Evolutionary conservation across 148 eudicot species (phyloP).

Genomic region (Rhododendron williamsianum): DNA sequence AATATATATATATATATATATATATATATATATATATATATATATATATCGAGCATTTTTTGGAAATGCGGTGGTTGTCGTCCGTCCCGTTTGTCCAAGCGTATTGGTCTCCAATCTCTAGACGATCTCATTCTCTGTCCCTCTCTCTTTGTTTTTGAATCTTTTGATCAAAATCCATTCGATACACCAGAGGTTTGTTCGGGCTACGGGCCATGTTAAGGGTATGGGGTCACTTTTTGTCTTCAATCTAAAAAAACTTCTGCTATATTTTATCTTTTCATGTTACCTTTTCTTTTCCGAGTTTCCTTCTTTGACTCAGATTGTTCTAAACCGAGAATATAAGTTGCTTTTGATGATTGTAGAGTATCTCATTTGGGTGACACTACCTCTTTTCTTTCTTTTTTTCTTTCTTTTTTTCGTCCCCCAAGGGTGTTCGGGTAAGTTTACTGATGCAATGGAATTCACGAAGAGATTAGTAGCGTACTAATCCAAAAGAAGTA

Average conservation of each 20-base stretch:
- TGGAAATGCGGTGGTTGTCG: conserved; percentile 52
- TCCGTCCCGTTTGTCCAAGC: conserved; percentile 35
- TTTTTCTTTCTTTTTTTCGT: background rate
- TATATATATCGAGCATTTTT: conserved; percentile 42
- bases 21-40: conserved; percentile 11
- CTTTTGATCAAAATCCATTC: conserved; percentile 40
- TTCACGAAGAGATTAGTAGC: too few relatives aligned
- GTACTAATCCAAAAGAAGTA: too few relatives aligned
- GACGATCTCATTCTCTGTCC: conserved; percentile 45
- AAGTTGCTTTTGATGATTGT: conserved; percentile 1
- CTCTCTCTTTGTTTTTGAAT: conserved; percentile 38
- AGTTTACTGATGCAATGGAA: too few relatives aligned
- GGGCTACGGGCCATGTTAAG: background rate
- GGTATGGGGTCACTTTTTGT: conserved; percentile 14
- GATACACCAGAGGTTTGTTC: conserved; percentile 21
- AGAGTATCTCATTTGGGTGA: background rate
- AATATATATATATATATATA: conserved; percentile 10
- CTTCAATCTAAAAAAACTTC: background rate
- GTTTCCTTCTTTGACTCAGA: conserved; percentile 27
- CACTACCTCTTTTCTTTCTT: background rate
- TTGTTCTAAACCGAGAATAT: conserved; percentile 9
- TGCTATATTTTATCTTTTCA: background rate
- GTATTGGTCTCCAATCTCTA: conserved; percentile 49
- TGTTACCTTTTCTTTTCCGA: background rate
- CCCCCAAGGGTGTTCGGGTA: background rate